A percentile compares a stretch with the other conserved stretches of the same genome.
Evolutionary conservation across 2,329 filamentous ascomycete species (phyloP).

Genomic region (Fusarium sambucinum): DNA sequence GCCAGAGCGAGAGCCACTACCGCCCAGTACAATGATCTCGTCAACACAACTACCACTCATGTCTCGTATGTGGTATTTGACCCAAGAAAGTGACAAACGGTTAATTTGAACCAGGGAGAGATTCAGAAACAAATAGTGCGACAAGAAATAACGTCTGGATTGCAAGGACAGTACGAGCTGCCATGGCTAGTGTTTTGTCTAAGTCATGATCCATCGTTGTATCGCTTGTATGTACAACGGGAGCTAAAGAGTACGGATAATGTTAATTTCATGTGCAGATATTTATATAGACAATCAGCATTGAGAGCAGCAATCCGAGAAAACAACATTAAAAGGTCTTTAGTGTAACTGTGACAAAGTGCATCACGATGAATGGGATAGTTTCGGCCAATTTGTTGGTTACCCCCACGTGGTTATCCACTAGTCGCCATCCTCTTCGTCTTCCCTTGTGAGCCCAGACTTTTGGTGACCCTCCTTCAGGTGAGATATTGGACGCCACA

Average conservation of each 20-base stretch:
- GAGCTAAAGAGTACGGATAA: not conserved
- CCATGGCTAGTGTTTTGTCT: constrained; percentile 46
- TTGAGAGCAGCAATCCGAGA: not conserved
- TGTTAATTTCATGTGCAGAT: not conserved
- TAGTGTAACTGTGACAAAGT: constrained; percentile 42
- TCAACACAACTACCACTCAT: constrained; percentile 12
- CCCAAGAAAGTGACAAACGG: rapidly evolving
- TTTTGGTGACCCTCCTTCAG: constrained; percentile 16
- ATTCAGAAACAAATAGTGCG: constrained; percentile 14
- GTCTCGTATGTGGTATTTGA: constrained; percentile 19
- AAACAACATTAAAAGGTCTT: not conserved
- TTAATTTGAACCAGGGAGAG: constrained; percentile 9
- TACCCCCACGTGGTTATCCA: constrained; percentile 40
- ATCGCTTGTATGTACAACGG: not conserved
- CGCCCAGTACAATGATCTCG: constrained; percentile 13
- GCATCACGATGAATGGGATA: constrained; percentile 22
- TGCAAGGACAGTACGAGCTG: constrained; percentile 49
- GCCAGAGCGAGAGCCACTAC: constrained; percentile 43
- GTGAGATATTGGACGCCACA: constrained; percentile 29
- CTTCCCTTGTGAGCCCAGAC: constrained; percentile 13
- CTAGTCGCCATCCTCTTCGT: constrained; percentile 12
- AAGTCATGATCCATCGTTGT: constrained; percentile 23
- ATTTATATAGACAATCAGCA: not conserved
- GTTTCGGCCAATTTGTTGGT: constrained; percentile 21
- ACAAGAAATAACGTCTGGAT: constrained; percentile 50